These are phyloP conservation scores for Ascoidea tarda DNA, from an alignment of 805 yeast species.

Conservation along the genomic window DNA sequence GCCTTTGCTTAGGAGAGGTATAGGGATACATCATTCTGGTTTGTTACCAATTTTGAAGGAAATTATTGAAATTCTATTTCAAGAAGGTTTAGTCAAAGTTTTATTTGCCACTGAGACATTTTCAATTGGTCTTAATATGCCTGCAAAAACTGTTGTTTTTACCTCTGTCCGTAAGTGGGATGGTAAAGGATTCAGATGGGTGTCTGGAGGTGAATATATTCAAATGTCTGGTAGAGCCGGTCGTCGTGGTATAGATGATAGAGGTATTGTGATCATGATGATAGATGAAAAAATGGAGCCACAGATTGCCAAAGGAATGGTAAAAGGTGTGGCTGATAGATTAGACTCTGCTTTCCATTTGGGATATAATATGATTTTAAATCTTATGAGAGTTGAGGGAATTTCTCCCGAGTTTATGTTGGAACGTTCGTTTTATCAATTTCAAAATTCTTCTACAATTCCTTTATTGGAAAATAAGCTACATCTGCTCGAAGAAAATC, in stretches of 20 bases:
- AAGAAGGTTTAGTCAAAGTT: slow-evolving; percentile 90
- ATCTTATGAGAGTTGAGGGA: slow-evolving; percentile 94
- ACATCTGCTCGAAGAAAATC: slow-evolving; percentile 23
- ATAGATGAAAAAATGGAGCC: slow-evolving; percentile 99
- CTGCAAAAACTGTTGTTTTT: slow-evolving; percentile 97
- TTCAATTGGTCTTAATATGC: slow-evolving; percentile 97
- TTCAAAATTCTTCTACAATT: slow-evolving; percentile 84
- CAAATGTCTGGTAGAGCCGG: slow-evolving; percentile 99
- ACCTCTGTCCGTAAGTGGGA: slow-evolving; percentile 98
- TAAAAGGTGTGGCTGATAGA: slow-evolving; percentile 96
- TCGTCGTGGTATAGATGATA: slow-evolving; percentile 97
- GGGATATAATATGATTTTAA: slow-evolving; percentile 94
- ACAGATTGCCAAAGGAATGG: slow-evolving; percentile 98
- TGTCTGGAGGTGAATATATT: slow-evolving; percentile 97
- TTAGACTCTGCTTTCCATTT: slow-evolving; percentile 95
- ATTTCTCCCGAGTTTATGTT: slow-evolving; percentile 96
- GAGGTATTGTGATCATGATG: slow-evolving; percentile 99
- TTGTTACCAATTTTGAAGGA: slow-evolving; percentile 85
- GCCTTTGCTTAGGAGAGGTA: slow-evolving; percentile 85
- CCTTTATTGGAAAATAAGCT: slow-evolving; percentile 68
- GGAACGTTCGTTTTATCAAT: slow-evolving; percentile 87
- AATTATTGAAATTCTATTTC: slow-evolving; percentile 90
- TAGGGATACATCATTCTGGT: slow-evolving; percentile 98
- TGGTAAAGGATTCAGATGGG: slow-evolving; percentile 97
- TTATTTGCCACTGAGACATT: slow-evolving; percentile 97